Base-by-base conservation (phyloP, 108 stramenopile genomes). In the Bacterosira constricta region DNA sequence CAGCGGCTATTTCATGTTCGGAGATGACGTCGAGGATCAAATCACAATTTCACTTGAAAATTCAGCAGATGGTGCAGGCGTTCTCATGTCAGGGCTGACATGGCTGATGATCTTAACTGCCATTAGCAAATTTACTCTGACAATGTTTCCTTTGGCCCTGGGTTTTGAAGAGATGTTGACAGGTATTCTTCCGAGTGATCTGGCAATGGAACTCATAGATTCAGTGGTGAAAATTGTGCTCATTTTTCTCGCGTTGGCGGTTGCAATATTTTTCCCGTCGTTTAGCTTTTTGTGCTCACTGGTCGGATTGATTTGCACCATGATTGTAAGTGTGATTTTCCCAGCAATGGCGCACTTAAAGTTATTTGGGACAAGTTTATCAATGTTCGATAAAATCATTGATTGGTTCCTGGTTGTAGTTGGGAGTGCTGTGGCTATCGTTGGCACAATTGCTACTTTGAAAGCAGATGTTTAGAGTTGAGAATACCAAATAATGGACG, bases 71-170 rank as follows among this genome's bases (percentile, higher is more conserved):
- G 73, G 81, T 45, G 71, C 41, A 0, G 66, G 49, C 47, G 18
- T 83, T 37, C 68, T 79, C n/a, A 88, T 92, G 88, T 73, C 79
- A 23, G 63, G 67, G 15, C 65, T 92, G 35, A 88, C 88, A 18
- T 92, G 87, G 84, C 81, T 93, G 23, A 93, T 93, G 89, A 85
- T 93, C 42, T 59, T 90, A 65, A 93, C 92, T 23, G 87, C 92
- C 13, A 86, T 82, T 46, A 87, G 86, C 41, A 93, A 93, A 61
- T 79, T 86, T 36, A 87, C 86, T 8, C 81, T 93, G 51, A 93
- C 92, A 21, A 88, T 90, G 86, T 93, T 88, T 60, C 92, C 92
- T n/a, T 61, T 88, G 36, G 88, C 89, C 6, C 83, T 93, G 57
- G 92, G 89, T n/a, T 76, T 93, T 45, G 88, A 90, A 81, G 92